Conservation (phyloP, 768 basidiomycete genomes). For the Tricholoma furcatifolium region DNA sequence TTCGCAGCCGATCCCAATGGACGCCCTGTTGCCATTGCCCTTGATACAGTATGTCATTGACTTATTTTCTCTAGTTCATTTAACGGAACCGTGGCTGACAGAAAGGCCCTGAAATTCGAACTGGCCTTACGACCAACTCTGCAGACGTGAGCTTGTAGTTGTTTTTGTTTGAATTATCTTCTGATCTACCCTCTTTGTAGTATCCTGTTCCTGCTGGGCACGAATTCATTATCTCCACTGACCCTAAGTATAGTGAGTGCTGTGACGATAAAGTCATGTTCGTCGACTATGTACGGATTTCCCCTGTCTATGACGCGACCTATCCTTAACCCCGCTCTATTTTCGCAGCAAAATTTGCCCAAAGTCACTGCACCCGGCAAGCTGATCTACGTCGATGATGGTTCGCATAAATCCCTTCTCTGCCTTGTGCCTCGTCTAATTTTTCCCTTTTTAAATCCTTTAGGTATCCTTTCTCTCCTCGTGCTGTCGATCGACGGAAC, state of each 20-base stretch:
- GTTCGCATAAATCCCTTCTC: conserved; percentile 33
- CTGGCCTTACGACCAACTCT: conserved; percentile 86
- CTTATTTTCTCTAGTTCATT: conserved; percentile 2
- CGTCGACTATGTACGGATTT: conserved; percentile 83
- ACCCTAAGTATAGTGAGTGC: conserved; percentile 71
- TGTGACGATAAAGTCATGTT: conserved; percentile 86
- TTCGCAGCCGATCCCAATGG: conserved; percentile 63
- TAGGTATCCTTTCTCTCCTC: conserved; percentile 87
- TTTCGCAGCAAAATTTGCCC: conserved; percentile 74
- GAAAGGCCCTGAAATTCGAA: conserved; percentile 99
- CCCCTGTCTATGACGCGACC: background rate
- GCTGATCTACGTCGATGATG: conserved; percentile 97
- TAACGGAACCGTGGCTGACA: conserved; percentile 28
- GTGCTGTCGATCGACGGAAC: conserved; percentile 85
- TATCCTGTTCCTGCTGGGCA: conserved; percentile 86
- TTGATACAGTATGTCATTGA: conserved; percentile 78
- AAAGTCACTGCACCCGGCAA: conserved; percentile 98
- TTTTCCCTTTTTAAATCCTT: background rate
- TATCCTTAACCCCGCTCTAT: conserved; percentile 4
- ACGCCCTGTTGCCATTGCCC: conserved; percentile 94
- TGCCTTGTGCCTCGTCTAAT: background rate
- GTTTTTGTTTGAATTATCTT: background rate
- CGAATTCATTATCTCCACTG: conserved; percentile 89
- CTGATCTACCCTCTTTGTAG: conserved; percentile 35
- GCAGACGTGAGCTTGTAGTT: conserved; percentile 65